Base-by-base conservation (phyloP, 495 filamentous ascomycete genomes). In the Aspergillus affinis region DNA sequence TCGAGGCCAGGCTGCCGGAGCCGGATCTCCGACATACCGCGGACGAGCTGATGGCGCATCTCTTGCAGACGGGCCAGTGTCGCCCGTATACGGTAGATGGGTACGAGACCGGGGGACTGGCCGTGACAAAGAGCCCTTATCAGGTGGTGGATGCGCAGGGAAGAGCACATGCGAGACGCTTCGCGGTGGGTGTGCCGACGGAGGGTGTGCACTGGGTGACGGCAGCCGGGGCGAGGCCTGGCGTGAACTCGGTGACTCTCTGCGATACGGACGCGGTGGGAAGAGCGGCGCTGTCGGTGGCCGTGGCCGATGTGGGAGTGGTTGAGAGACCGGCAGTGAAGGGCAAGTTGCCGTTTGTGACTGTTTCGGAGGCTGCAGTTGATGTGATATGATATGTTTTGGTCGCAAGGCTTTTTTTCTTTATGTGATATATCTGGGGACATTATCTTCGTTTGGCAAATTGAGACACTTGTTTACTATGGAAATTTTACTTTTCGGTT, bases 1-100 rank as follows among this genome's bases (percentile, higher is more conserved):
- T 67, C 29, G 65, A 67, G 41, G 65, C 65, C 20, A 58, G 62
- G 17, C 41, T 67, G 41, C 65, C 65, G 3, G 61, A 66, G 36
- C 55, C 61, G 12, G 48, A 51, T n/a, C n/a, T 66, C 3, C 21
- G 56, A 9, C 32, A 46, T 10, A 64, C 64, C 12, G 61, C 46
- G 26, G 64, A 66, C 45, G 57, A 64, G 17, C 54, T 66, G 13
- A 56, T 66, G 17, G 23, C 45, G 29, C 50, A 66, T 20, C 52
- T 66, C 1, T 21, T 61, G 20, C 47, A 64, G 41, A 57, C 61
- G 17, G 64, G 64, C 47, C 61, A 66, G 48, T 66, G 64, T 21
- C 61, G 64, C 18, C 41, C 54, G 10, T 44, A 55, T 6, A 26
- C 20, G 19, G 54, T 55, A 4, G 41, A 48, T 44, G 54, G 41